phyloP scores from a whole-genome alignment of 2,329 filamentous ascomycete genomes.

The Sporothrix schenckii region DNA sequence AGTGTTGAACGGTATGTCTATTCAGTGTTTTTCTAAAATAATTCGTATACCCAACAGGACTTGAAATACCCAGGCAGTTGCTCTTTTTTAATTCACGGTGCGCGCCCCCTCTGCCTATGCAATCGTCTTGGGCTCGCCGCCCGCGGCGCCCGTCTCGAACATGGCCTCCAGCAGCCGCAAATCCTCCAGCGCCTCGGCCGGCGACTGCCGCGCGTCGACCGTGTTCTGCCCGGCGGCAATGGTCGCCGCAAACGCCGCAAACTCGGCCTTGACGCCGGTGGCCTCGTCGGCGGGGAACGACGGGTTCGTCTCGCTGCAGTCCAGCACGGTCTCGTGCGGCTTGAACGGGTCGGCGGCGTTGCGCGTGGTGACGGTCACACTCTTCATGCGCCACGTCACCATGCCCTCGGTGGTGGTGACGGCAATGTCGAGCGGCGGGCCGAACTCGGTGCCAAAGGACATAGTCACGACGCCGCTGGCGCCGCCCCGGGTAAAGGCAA shows the following conservation, averaged over 20 bases:
- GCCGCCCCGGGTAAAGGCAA: conserved; percentile 42
- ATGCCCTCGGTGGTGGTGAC: conserved; percentile 41
- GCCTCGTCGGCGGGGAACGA: conserved; percentile 28
- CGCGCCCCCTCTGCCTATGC: neutral
- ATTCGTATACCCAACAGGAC: too few relatives aligned
- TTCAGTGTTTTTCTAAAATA: too few relatives aligned
- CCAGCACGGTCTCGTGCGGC: conserved; percentile 26
- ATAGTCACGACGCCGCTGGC: conserved; percentile 39
- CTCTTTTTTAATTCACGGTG: neutral
- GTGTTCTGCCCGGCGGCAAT: conserved; percentile 36
- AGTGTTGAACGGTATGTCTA: too few relatives aligned
- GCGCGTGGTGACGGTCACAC: conserved; percentile 36
- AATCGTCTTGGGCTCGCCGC: conserved; percentile 27
- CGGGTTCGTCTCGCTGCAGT: conserved; percentile 36
- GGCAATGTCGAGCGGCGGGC: conserved; percentile 38
- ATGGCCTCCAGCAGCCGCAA: conserved; percentile 41
- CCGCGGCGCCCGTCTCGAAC: conserved; percentile 40
- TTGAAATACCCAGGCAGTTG: too few relatives aligned
- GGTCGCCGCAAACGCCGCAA: conserved; percentile 40
- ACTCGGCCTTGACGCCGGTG: conserved; percentile 41
- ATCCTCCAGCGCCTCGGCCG: conserved; percentile 41
- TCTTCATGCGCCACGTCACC: conserved; percentile 38
- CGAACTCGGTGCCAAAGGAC: conserved; percentile 43
- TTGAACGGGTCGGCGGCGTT: neutral
- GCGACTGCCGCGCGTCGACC: conserved; percentile 38